Conservation (phyloP, 352 stramenopile species). For the Pythium biforme region DNA sequence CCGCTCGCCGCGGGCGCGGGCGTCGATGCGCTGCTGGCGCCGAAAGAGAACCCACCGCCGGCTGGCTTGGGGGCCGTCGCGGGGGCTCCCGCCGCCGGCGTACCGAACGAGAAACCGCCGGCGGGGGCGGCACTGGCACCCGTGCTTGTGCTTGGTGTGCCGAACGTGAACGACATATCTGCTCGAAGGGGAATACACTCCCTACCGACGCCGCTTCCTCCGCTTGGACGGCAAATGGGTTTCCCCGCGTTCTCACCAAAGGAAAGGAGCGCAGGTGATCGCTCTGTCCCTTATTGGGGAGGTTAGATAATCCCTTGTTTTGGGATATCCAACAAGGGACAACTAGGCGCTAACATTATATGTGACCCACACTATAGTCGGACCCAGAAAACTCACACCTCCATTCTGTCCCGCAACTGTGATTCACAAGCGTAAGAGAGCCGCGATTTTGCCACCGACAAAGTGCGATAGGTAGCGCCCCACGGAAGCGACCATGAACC, state of each 20-base stretch:
- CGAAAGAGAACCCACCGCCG: conserved; percentile 26
- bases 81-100: conserved; percentile 1
- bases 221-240: conserved; percentile 9
- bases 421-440: conserved; percentile 4
- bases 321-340: not conserved
- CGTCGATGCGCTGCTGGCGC: not conserved
- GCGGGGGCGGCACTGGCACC: conserved; percentile 1
- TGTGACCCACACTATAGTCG: conserved; percentile 15
- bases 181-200: not conserved
- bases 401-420: not conserved
- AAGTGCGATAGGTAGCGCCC: not conserved
- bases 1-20: conserved; percentile 21
- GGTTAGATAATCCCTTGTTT: conserved; percentile 9
- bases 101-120: conserved; percentile 27
- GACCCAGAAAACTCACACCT: not conserved
- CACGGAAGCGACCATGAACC: conserved; percentile 18
- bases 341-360: not conserved
- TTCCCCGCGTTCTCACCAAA: conserved; percentile 4
- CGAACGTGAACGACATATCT: conserved; percentile 38
- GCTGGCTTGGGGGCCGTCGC: conserved; percentile 14
- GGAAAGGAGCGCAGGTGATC: conserved; percentile 22
- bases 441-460: not conserved
- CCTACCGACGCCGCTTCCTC: conserved; percentile 12
- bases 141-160: conserved; percentile 14
- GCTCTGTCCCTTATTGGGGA: conserved; percentile 2